These are phyloP conservation scores for Clavaria fumosa DNA, from an alignment of 768 basidiomycete genomes.

Conservation along the genomic window DNA sequence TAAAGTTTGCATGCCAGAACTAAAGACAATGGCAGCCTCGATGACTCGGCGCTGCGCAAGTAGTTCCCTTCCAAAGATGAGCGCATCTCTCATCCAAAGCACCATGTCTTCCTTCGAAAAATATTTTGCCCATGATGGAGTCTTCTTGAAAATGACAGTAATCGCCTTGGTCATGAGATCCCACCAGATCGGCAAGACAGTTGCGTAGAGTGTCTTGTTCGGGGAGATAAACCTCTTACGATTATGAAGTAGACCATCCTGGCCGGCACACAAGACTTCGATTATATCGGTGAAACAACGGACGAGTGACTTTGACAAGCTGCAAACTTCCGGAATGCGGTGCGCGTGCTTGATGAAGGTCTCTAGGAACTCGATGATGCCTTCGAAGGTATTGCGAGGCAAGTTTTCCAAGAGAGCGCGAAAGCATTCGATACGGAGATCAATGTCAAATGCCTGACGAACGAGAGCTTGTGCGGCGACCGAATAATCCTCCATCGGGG, in stretches of 20 bases:
- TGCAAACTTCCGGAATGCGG: slow-evolving; percentile 70
- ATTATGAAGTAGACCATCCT: slow-evolving; percentile 55
- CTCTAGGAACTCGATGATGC: slow-evolving; percentile 51
- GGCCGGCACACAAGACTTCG: slow-evolving; percentile 66
- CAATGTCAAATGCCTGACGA: slow-evolving; percentile 79
- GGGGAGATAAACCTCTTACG: slow-evolving; percentile 31
- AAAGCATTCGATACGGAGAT: slow-evolving; percentile 78
- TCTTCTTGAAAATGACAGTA: slow-evolving; percentile 71
- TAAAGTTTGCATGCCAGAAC: slow-evolving; percentile 25
- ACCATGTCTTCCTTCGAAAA: slow-evolving; percentile 79
- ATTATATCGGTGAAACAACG: slow-evolving; percentile 87
- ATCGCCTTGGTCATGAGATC: slow-evolving; percentile 64
- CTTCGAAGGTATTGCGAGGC: slow-evolving; percentile 51
- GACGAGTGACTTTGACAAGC: slow-evolving; percentile 78
- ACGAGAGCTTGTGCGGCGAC: slow-evolving; percentile 65
- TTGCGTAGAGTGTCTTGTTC: slow-evolving; percentile 30
- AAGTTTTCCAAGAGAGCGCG: slow-evolving; percentile 56
- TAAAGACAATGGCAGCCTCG: slow-evolving; percentile 39
- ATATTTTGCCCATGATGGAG: slow-evolving; percentile 67
- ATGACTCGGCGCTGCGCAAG: slow-evolving; percentile 68
- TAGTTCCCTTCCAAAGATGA: slow-evolving; percentile 84
- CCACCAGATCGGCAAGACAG: slow-evolving; percentile 64
- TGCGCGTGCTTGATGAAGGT: slow-evolving; percentile 49
- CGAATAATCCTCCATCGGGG: slow-evolving; percentile 64
- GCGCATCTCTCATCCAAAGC: slow-evolving; percentile 95